phyloP scores from a whole-genome alignment of 139 green algal species.

The Edaphochlamys debaryana region DNA sequence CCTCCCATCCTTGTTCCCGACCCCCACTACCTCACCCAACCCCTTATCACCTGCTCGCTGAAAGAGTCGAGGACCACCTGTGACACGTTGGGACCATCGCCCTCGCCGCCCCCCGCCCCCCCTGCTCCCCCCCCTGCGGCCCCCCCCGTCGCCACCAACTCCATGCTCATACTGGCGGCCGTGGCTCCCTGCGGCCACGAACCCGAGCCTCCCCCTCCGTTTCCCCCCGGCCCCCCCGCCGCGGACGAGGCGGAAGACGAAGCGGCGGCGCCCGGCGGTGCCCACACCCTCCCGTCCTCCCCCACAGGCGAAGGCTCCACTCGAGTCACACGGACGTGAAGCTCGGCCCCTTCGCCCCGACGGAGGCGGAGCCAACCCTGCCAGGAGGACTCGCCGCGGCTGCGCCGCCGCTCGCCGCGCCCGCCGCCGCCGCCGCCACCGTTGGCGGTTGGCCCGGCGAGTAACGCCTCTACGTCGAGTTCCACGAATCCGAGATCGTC shows the following conservation, averaged over 20 bases:
- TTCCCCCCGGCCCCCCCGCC: neutral
- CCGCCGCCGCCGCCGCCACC: too few species aligned
- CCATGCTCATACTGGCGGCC: too few species aligned
- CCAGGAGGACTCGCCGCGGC: neutral
- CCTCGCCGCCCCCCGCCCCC: neutral
- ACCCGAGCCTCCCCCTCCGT: neutral
- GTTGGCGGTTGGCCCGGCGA: neutral
- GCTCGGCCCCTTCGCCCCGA: conserved; percentile 14
- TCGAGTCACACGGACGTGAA: conserved; percentile 19
- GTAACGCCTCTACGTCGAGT: conserved; percentile 16
- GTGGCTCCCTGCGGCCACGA: too few species aligned
- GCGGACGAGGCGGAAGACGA: neutral
- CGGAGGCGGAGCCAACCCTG: conserved; percentile 33
- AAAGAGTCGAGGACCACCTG: conserved; percentile 18
- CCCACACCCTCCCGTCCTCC: neutral
- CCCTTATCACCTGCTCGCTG: conserved; percentile 19
- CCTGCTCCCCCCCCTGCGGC: neutral
- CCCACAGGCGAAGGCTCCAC: conserved; percentile 8
- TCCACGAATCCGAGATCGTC: conserved; percentile 35
- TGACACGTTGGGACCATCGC: neutral
- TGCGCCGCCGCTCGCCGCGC: too few species aligned
- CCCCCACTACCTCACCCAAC: neutral
- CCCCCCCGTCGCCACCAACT: neutral
- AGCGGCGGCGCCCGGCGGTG: neutral
- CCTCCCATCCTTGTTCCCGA: too few species aligned